Percentiles rank a stretch among this genome's conserved stretches.
Evolutionary conservation across 441 rosid species (phyloP).

Genomic region (Pelargonium australe): DNA sequence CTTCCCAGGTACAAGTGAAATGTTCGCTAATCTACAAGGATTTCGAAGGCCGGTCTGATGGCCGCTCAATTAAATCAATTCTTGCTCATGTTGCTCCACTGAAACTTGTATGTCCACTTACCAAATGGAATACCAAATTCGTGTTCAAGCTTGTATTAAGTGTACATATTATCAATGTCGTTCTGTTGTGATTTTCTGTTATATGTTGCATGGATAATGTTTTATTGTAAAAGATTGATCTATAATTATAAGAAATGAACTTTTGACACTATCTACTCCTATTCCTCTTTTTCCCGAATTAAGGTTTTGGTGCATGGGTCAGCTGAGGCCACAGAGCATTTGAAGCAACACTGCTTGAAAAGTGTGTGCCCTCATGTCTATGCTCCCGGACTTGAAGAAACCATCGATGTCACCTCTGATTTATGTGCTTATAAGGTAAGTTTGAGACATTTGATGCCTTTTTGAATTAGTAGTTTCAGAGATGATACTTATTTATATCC

Average conservation of each 20-base stretch:
- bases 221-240: not conserved
- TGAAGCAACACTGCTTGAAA: conserved; percentile 90
- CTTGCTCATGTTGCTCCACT: conserved; percentile 89
- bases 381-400: conserved; percentile 86
- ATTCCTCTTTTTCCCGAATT: conserved; percentile 16
- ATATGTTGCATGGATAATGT: too few relatives aligned
- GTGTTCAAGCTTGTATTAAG: not conserved
- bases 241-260: not conserved
- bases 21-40: conserved; percentile 77
- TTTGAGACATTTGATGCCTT: conserved; percentile 13
- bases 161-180: too few relatives aligned
- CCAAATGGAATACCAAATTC: not conserved
- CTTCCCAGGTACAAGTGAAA: conserved; percentile 76
- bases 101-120: conserved; percentile 56
- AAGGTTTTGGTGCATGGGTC: conserved; percentile 97
- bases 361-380: conserved; percentile 80
- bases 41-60: conserved; percentile 93
- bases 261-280: conserved; percentile 3
- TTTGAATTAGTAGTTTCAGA: conserved; percentile 8
- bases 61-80: conserved; percentile 86
- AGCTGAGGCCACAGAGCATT: conserved; percentile 94
- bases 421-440: conserved; percentile 90
- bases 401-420: conserved; percentile 90
- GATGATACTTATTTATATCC: conserved; percentile 19
- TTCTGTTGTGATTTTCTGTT: too few relatives aligned